Evolutionary conservation across 495 filamentous ascomycete species (phyloP), one percentile per base, ranked within the genome.

Genomic region (Cryomyces minteri): DNA sequence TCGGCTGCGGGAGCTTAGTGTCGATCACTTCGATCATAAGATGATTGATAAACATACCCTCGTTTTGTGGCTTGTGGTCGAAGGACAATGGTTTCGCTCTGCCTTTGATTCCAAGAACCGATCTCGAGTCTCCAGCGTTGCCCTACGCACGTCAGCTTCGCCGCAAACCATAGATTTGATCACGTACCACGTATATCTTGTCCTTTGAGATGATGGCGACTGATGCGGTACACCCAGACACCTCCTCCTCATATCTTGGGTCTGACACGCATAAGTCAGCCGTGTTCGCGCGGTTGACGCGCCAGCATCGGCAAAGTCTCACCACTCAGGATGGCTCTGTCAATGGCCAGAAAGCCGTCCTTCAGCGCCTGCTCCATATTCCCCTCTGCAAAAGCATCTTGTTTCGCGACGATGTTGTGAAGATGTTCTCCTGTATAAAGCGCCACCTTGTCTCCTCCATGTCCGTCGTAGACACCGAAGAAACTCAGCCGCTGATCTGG

Each of bases 31-130:
- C 9, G 12, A 38, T 38, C 9, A 10, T 38, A 3, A 38, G 12
- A 38, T 14, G 12, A 9, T 38, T 38, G 8, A 1, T 9, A 53
- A 41, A 43, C 64, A 43, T 53, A 94, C 90, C 85, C 73, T 96
- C 90, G 51, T 96, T 96, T 61, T 94, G 87, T 10, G 90, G 90
- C 66, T 98, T 98, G 69, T 98, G 90, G 58, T 98, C 90, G 61
- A 88, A 92, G 5, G 90, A 98, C 43, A 98, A 70, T 10, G 92
- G 90, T 63, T 96, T 96, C 47, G 90, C 90, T 54, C 88, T 74
- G 53, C 90, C 90, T 66, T 95, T 96, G 47, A 96, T 80, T 45
- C 92, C 90, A 49, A 98, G 61, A 4, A 98, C 90, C 49, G 79
- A 83, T 64, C 90, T 74, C 38, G 90, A 98, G 64, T 98, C 90